Evolutionary conservation across 768 basidiomycete genomes (phyloP).

Genomic region (Phylloporus arenicola): DNA sequence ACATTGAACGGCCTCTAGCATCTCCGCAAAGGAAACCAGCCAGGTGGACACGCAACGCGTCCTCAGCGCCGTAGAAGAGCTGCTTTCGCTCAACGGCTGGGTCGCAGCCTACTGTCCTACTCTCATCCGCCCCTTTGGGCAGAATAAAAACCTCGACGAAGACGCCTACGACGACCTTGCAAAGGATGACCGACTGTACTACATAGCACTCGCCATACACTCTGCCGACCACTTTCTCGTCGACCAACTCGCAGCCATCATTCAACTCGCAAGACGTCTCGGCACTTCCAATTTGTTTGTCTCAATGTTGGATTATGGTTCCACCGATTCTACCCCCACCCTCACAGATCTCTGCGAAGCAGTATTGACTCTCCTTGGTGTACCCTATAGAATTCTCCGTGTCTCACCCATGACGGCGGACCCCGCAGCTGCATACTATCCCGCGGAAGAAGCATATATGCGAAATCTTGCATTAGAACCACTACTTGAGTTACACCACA

Average conservation of each 20-base stretch:
- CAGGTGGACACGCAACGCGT: slow-evolving; percentile 90
- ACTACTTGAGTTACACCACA: slow-evolving; percentile 71
- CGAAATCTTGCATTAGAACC: slow-evolving; percentile 92
- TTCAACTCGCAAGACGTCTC: slow-evolving; percentile 88
- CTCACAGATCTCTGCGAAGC: slow-evolving; percentile 93
- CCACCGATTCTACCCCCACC: slow-evolving; percentile 91
- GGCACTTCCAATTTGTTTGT: slow-evolving; percentile 91
- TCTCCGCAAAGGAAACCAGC: slow-evolving; percentile 74
- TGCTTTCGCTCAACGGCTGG: slow-evolving; percentile 97
- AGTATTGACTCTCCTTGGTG: slow-evolving; percentile 86
- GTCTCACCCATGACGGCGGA: slow-evolving; percentile 92
- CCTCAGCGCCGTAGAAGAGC: slow-evolving; percentile 82
- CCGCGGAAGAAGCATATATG: slow-evolving; percentile 90
- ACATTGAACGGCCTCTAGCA: slow-evolving; percentile 40
- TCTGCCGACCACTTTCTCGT: slow-evolving; percentile 99
- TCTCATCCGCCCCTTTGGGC: slow-evolving; percentile 88
- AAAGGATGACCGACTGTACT: slow-evolving; percentile 81
- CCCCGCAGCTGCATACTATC: slow-evolving; percentile 87
- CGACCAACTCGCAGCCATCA: slow-evolving; percentile 96
- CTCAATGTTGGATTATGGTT: slow-evolving; percentile 96
- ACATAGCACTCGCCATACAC: slow-evolving; percentile 91
- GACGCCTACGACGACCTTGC: slow-evolving; percentile 88
- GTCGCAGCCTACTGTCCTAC: slow-evolving; percentile 94
- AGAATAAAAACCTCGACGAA: slow-evolving; percentile 66
- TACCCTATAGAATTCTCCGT: slow-evolving; percentile 89